phyloP scores from a whole-genome alignment of 169 alveolate genomes.

The Theileria equi region DNA sequence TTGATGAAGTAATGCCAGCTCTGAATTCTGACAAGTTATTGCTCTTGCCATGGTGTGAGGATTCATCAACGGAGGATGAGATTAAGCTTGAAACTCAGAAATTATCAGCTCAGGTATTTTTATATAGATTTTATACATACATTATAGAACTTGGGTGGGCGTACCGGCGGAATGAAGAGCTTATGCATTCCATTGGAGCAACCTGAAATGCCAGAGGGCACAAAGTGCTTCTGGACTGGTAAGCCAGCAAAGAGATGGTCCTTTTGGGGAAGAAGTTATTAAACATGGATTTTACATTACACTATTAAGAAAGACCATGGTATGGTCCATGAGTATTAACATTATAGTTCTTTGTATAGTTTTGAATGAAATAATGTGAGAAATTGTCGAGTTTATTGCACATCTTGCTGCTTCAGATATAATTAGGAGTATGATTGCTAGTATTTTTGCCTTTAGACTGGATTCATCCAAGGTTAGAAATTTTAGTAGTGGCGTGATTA shows the following conservation, averaged over 20 bases:
- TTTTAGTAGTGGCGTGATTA: constrained; percentile 24
- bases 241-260: constrained; percentile 89
- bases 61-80: constrained; percentile 72
- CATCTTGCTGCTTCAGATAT: constrained; percentile 19
- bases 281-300: constrained; percentile 26
- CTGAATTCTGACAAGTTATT: constrained; percentile 77
- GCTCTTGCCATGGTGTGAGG: constrained; percentile 89
- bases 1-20: constrained; percentile 82
- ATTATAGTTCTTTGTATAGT: not conserved
- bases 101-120: constrained; percentile 31
- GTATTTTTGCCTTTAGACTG: constrained; percentile 16
- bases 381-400: not conserved
- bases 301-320: not conserved
- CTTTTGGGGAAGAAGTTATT: constrained; percentile 94
- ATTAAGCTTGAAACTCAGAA: constrained; percentile 74
- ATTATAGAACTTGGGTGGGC: constrained; percentile 30
- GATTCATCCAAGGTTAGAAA: not conserved
- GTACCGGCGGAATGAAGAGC: constrained; percentile 93
- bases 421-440: constrained; percentile 6
- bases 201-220: constrained; percentile 85
- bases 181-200: constrained; percentile 94
- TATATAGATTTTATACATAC: not conserved
- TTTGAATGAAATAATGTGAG: not conserved
- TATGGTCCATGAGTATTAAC: not conserved
- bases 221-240: constrained; percentile 94